Evolutionary conservation across 2,329 filamentous ascomycete genomes (phyloP).

Genomic region (Dryadomyces quercivorus): DNA sequence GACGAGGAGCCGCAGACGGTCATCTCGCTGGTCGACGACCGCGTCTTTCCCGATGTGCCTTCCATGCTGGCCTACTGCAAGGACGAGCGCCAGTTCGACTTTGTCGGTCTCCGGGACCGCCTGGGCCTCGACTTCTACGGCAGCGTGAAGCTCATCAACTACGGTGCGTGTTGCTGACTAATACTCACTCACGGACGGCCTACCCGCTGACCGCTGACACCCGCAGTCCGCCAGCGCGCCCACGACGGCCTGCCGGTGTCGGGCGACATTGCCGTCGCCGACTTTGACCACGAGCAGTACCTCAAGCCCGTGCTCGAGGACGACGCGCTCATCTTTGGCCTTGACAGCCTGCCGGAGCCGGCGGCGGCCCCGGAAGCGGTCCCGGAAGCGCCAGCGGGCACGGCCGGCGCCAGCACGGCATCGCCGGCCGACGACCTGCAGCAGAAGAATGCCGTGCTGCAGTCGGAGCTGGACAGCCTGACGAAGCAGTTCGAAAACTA

Average conservation of each 20-base stretch:
- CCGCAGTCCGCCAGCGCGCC: constrained; percentile 33
- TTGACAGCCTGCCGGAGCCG: constrained; percentile 60
- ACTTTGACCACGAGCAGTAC: constrained; percentile 67
- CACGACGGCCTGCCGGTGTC: constrained; percentile 34
- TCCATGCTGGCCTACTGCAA: constrained; percentile 60
- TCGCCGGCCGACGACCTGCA: constrained; percentile 16
- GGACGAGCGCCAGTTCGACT: constrained; percentile 53
- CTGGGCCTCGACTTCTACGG: constrained; percentile 60
- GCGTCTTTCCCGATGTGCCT: constrained; percentile 49
- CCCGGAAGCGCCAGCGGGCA: too few relatives aligned
- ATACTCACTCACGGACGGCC: too few relatives aligned
- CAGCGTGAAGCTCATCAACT: constrained; percentile 65
- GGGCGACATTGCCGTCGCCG: constrained; percentile 43
- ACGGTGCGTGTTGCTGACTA: constrained; percentile 23
- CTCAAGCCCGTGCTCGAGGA: constrained; percentile 79
- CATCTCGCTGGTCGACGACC: constrained; percentile 55
- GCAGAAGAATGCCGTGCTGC: constrained; percentile 41
- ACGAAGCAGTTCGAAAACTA: constrained; percentile 53
- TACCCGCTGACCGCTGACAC: too few relatives aligned
- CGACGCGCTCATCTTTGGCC: constrained; percentile 74
- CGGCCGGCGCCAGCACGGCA: not conserved
- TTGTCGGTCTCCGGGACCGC: constrained; percentile 44
- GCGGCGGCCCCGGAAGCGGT: constrained; percentile 14
- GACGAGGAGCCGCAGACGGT: constrained; percentile 50
- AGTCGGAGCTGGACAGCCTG: constrained; percentile 47